Evolutionary conservation across 176 grass and related monocot genomes (phyloP).

Genomic region (Tuctoria greenei): DNA sequence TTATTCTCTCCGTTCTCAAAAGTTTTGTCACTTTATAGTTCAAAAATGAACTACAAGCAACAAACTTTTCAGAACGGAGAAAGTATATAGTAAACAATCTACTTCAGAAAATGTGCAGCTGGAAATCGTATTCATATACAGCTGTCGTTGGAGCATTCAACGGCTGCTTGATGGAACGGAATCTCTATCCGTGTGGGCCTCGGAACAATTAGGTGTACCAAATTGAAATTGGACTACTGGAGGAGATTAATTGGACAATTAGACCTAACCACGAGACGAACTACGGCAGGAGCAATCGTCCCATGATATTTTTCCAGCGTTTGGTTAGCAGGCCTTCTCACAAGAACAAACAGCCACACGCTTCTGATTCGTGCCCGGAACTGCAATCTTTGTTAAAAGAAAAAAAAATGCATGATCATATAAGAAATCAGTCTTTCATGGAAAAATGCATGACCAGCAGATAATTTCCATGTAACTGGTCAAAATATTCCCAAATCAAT

Average conservation of each 20-base stretch:
- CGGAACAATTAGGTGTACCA: slow-evolving; percentile 42
- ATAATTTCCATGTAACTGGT: slow-evolving; percentile 10
- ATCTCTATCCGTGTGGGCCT: slow-evolving; percentile 44
- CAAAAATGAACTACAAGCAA: too few relatives aligned
- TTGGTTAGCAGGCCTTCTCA: not conserved
- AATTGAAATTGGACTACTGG: slow-evolving; percentile 32
- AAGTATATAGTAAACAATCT: too few relatives aligned
- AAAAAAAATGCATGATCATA: not conserved
- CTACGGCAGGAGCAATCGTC: slow-evolving; percentile 6
- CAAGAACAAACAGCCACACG: not conserved
- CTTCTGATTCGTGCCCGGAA: slow-evolving; percentile 9
- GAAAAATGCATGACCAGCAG: not conserved
- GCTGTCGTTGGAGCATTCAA: slow-evolving; percentile 10
- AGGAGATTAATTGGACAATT: slow-evolving; percentile 38
- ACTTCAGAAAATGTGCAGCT: not conserved
- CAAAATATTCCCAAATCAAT: slow-evolving; percentile 32
- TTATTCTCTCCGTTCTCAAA: too few relatives aligned
- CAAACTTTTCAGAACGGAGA: too few relatives aligned
- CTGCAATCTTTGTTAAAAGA: not conserved
- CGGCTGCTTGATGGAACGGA: slow-evolving; percentile 4
- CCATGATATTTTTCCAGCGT: slow-evolving; percentile 19
- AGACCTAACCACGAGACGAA: slow-evolving; percentile 44
- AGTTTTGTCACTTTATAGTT: too few relatives aligned
- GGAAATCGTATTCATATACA: not conserved
- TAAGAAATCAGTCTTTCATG: too few relatives aligned